Evolutionary conservation across 768 basidiomycete genomes (phyloP).

Genomic region (Calvatia gigantea): DNA sequence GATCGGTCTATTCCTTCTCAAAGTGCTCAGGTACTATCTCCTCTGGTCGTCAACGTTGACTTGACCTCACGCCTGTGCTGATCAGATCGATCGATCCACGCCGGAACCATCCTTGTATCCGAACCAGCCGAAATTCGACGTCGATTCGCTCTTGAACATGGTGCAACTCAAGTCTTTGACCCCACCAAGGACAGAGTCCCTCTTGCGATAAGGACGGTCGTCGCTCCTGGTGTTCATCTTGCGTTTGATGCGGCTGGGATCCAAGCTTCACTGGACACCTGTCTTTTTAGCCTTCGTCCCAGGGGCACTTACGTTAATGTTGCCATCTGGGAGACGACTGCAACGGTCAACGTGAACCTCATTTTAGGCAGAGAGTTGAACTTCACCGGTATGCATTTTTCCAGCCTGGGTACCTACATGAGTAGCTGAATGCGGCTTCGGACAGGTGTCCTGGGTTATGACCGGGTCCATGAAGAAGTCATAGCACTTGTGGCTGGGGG

Average conservation of each 20-base stretch:
- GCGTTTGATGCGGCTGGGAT: constrained; percentile 46
- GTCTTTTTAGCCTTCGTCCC: constrained; percentile 31
- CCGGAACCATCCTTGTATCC: constrained; percentile 30
- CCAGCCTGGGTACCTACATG: background rate
- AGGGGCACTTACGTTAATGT: constrained; percentile 38
- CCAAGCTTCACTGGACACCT: constrained; percentile 33
- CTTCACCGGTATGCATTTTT: constrained; percentile 28
- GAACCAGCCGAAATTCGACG: constrained; percentile 39
- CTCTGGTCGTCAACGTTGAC: background rate
- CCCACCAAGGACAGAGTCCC: constrained; percentile 28
- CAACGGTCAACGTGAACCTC: constrained; percentile 32
- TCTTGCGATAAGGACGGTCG: constrained; percentile 24
- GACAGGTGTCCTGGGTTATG: constrained; percentile 35
- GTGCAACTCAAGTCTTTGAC: constrained; percentile 34
- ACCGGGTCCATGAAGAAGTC: constrained; percentile 35
- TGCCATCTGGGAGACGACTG: constrained; percentile 37
- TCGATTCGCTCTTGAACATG: constrained; percentile 30
- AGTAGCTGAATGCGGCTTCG: background rate
- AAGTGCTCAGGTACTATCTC: constrained; percentile 28
- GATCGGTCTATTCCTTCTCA: constrained; percentile 38
- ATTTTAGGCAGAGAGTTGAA: constrained; percentile 34
- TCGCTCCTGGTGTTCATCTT: constrained; percentile 36
- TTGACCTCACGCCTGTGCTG: background rate
- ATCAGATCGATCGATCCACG: constrained; percentile 25
- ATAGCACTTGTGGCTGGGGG: constrained; percentile 35